A percentile compares a stretch with the other conserved stretches of the same genome.
Evolutionary conservation across 768 basidiomycete species (phyloP).

Genomic region (Pleurotus cornucopiae): DNA sequence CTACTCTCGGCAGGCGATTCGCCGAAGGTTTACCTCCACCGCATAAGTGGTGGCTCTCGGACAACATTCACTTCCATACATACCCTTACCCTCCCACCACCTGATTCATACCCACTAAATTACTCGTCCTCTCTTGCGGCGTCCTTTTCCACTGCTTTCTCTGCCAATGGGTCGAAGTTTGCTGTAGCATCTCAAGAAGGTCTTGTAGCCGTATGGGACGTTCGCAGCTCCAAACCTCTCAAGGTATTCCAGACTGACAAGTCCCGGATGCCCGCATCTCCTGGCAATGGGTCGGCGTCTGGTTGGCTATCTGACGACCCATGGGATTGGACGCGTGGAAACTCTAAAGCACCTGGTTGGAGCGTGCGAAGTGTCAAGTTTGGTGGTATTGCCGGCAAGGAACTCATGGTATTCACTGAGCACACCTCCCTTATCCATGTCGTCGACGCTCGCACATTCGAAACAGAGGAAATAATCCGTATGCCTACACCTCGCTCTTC

Average conservation of each 20-base stretch:
- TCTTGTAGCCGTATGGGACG: constrained; percentile 78
- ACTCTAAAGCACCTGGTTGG: constrained; percentile 68
- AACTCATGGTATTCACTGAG: constrained; percentile 90
- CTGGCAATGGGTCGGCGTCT: constrained; percentile 37
- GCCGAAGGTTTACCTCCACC: constrained; percentile 78
- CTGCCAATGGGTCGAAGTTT: constrained; percentile 70
- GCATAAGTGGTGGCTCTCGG: constrained; percentile 59
- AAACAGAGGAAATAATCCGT: constrained; percentile 65
- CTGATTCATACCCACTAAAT: constrained; percentile 33
- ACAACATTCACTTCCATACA: constrained; percentile 64
- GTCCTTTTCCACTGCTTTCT: constrained; percentile 80
- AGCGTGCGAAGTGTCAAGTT: constrained; percentile 88
- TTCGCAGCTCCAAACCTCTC: constrained; percentile 66
- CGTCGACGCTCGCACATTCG: constrained; percentile 84
- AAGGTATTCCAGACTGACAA: constrained; percentile 64
- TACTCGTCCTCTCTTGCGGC: constrained; percentile 52
- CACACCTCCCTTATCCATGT: constrained; percentile 81
- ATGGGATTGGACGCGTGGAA: constrained; percentile 63
- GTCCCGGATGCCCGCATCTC: constrained; percentile 19
- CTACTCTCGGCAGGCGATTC: constrained; percentile 92
- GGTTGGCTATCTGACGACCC: constrained; percentile 61
- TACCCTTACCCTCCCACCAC: constrained; percentile 64
- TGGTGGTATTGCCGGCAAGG: constrained; percentile 51
- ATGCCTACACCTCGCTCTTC: constrained; percentile 37
- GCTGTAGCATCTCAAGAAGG: constrained; percentile 84